Evolutionary conservation across 768 basidiomycete species (phyloP).

Genomic region (Rhizopogon vinicolor): DNA sequence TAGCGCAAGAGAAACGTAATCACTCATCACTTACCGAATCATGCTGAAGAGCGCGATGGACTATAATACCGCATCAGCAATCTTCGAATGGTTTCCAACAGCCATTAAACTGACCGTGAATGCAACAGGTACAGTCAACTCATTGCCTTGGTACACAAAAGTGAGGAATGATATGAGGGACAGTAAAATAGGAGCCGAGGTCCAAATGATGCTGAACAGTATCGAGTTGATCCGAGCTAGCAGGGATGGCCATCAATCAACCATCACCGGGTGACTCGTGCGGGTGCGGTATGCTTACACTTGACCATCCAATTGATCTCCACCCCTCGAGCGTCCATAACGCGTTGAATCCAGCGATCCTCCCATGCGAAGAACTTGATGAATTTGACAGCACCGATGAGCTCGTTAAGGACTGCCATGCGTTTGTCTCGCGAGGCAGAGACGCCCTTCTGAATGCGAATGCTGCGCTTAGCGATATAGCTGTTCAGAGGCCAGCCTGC

Average conservation of each 20-base stretch:
- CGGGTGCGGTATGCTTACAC: neutral
- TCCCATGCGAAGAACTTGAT: conserved; percentile 44
- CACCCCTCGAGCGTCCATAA: conserved; percentile 45
- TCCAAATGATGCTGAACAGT: conserved; percentile 71
- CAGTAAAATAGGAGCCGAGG: conserved; percentile 70
- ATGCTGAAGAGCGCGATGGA: conserved; percentile 82
- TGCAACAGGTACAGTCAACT: conserved; percentile 74
- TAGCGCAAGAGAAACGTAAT: neutral
- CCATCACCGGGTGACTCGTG: neutral
- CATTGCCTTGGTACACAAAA: conserved; percentile 66
- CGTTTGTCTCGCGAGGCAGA: conserved; percentile 35
- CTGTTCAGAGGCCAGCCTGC: conserved; percentile 48
- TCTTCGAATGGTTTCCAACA: neutral
- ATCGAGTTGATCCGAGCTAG: conserved; percentile 68
- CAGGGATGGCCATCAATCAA: neutral
- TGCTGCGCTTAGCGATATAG: conserved; percentile 31
- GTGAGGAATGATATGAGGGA: conserved; percentile 77
- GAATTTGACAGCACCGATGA: conserved; percentile 35
- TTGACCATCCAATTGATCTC: conserved; percentile 34
- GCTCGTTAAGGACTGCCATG: conserved; percentile 41
- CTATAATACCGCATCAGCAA: conserved; percentile 22
- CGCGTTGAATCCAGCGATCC: conserved; percentile 38
- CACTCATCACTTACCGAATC: conserved; percentile 50
- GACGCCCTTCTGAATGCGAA: conserved; percentile 31
- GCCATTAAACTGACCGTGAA: conserved; percentile 59